These are phyloP conservation scores for Avena insularis DNA, from an alignment of 176 grass and related monocot genomes.

Conservation along the genomic window DNA sequence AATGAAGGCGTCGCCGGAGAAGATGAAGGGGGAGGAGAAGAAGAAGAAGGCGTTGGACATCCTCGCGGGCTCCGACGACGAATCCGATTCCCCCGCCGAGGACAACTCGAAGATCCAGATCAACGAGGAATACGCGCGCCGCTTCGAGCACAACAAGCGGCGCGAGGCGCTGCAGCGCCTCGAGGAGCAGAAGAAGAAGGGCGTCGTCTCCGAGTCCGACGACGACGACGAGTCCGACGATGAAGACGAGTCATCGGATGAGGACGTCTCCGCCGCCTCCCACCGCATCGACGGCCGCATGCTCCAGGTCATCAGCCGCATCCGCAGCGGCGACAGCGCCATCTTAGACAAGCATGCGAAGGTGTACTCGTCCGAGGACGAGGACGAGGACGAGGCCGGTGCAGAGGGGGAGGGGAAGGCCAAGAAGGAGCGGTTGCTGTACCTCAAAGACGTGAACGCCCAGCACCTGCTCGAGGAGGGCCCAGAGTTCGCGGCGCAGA, in stretches of 20 bases:
- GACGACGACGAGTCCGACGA: constrained; percentile 42
- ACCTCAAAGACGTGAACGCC: constrained; percentile 88
- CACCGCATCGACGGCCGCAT: constrained; percentile 54
- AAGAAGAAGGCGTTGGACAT: constrained; percentile 29
- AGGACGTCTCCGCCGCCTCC: constrained; percentile 29
- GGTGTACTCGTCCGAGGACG: constrained; percentile 61
- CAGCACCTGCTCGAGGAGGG: constrained; percentile 80
- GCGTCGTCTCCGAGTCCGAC: constrained; percentile 17
- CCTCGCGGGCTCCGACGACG: constrained; percentile 45
- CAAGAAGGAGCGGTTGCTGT: constrained; percentile 77
- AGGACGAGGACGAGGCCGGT: background rate
- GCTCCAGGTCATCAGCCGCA: constrained; percentile 67
- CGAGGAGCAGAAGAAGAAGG: constrained; percentile 68
- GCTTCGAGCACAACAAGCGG: constrained; percentile 83
- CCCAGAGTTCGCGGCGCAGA: constrained; percentile 60
- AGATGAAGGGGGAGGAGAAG: background rate
- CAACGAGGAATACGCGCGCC: constrained; percentile 64
- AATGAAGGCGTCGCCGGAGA: background rate
- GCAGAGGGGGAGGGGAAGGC: constrained; percentile 29
- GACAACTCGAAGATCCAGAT: constrained; percentile 70
- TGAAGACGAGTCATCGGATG: constrained; percentile 38
- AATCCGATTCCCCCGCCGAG: constrained; percentile 23
- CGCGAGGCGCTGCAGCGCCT: constrained; percentile 64
- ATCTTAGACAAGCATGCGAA: constrained; percentile 65
- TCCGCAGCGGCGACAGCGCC: constrained; percentile 64